phyloP scores from a whole-genome alignment of 257 asterid genomes.

The Solanum tacnaense region DNA sequence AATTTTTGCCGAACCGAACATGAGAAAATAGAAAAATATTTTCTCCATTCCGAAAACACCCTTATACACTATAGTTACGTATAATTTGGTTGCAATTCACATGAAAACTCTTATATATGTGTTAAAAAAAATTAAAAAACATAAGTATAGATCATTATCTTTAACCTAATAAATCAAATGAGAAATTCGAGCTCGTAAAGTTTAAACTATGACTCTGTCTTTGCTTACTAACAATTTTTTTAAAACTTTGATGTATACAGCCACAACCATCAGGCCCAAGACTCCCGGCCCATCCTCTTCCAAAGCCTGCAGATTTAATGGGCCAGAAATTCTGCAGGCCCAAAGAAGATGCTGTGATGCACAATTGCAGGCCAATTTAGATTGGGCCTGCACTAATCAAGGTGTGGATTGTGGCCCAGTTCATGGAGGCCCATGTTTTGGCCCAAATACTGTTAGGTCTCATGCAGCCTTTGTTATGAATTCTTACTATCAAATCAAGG shows the following conservation, averaged over 20 bases:
- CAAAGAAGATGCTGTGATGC: constrained; percentile 26
- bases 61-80: background rate
- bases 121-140: too few relatives aligned
- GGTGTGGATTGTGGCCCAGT: constrained; percentile 3
- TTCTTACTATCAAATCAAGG: constrained; percentile 10
- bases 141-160: too few relatives aligned
- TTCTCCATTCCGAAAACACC: background rate
- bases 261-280: background rate
- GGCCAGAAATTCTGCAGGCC: constrained; percentile 59
- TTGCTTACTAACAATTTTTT: background rate
- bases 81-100: background rate
- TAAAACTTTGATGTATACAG: background rate
- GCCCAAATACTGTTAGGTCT: background rate
- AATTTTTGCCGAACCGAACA: background rate
- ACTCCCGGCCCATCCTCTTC: background rate
- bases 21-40: background rate
- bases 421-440: background rate
- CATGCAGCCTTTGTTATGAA: background rate
- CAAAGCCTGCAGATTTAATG: constrained; percentile 7
- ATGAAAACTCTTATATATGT: too few relatives aligned
- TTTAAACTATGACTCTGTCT: too few relatives aligned
- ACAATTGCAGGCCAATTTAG: constrained; percentile 41
- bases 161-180: background rate
- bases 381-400: constrained; percentile 52
- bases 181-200: background rate